Conservation (phyloP, 208 protist species). For the Crithidia sp. region DNA sequence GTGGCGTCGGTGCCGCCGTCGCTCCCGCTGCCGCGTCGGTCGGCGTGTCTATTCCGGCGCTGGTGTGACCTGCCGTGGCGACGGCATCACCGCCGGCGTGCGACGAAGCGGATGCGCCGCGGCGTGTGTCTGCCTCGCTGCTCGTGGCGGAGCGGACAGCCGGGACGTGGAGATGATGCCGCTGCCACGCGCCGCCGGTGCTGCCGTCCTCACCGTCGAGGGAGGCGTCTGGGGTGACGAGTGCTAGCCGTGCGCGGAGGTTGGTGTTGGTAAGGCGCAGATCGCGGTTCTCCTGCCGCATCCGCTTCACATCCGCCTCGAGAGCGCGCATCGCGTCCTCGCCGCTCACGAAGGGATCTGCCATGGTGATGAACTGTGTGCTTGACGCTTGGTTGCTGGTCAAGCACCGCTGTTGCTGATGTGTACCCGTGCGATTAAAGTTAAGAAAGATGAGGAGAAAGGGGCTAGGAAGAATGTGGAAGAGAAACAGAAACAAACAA, state of each 20-base stretch:
- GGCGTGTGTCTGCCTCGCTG: background rate
- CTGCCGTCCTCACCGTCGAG: background rate
- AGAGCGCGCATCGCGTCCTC: background rate
- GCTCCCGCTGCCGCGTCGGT: conserved; percentile 6
- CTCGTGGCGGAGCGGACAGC: background rate
- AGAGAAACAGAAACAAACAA: background rate
- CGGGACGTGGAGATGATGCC: no score
- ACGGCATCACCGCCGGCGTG: background rate
- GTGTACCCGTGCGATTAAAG: background rate
- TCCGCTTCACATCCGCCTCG: conserved; percentile 48
- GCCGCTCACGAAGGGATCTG: conserved; percentile 35
- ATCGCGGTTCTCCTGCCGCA: conserved; percentile 65
- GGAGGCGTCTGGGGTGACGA: conserved; percentile 3
- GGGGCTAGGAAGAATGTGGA: no score
- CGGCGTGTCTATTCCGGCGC: background rate
- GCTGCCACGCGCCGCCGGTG: no score
- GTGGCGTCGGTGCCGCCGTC: background rate
- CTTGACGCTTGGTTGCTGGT: background rate
- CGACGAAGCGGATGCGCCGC: background rate
- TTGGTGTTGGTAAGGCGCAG: conserved; percentile 57
- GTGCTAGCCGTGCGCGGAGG: conserved; percentile 44
- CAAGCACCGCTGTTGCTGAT: background rate
- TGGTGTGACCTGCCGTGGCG: background rate
- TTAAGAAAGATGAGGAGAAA: no score
- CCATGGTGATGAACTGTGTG: conserved; percentile 19